Evolutionary conservation across 345 rosid species (phyloP), one percentile per base, ranked within the genome.

Genomic region (Eucalyptus virginea): DNA sequence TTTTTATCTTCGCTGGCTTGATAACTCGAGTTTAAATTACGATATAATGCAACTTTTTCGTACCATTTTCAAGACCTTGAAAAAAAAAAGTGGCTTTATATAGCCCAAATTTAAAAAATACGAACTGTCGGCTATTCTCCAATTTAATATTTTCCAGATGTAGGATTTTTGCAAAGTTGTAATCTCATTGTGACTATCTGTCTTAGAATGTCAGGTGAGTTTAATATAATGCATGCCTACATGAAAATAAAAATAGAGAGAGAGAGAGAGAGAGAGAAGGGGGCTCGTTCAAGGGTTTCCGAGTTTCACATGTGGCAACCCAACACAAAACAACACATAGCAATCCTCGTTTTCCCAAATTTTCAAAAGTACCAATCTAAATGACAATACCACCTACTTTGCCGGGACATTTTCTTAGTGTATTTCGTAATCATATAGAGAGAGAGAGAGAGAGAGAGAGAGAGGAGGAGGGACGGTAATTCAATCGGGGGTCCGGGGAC

Each of bases 31-130:
- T 62, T 62, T 28, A 13, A 28, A 62, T 28, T 7, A n/a, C 1
- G 1, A 65, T 65, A n/a, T 16, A n/a, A 16, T n/a, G 40, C 77
- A 4, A 7, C 17, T 65, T n/a, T n/a, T 0, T 30, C 2, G 0
- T 4, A n/a, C 77, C 77, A 65, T 65, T n/a, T n/a, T 7, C 77
- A 15, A 65, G 16, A 1, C 45, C 14, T 24, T 11, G 83, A 37
- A 37, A 21, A 37, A 37, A 21, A 34, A 17, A 18, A 17, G 19
- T 56, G 3, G 21, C 37, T 65, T n/a, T 8, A n/a, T n/a, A n/a
- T n/a, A n/a, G 5, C 17, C 72, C 77, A n/a, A 32, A 65, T 8
- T 65, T 15, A 2, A 65, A 62, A 65, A 62, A 62, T 6, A 17
- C 6, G 2, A 69, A 23, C 1, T 3, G 13, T 34, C 7, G 1